A percentile compares a stretch with the other conserved stretches of the same genome.
Evolutionary conservation across 1,284 basidiomycete genomes (phyloP).

Genomic region (Apiotrichum veenhuisii): DNA sequence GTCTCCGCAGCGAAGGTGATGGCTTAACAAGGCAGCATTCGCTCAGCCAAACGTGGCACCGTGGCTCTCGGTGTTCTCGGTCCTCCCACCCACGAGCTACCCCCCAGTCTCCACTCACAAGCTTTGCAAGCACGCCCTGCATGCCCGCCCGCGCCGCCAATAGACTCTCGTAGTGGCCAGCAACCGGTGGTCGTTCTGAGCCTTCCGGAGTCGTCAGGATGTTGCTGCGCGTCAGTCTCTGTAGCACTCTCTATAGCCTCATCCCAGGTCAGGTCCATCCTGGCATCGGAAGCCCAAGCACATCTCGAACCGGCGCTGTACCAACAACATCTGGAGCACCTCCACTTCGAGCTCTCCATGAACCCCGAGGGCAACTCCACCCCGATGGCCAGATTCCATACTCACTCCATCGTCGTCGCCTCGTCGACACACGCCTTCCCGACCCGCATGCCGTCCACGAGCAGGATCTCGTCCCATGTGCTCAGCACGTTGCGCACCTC

Average conservation of each 20-base stretch:
- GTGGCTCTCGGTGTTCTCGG: too few relatives aligned
- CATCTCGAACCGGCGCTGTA: too few relatives aligned
- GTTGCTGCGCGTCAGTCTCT: constrained; percentile 30
- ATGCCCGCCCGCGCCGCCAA: constrained; percentile 20
- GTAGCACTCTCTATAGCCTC: too few relatives aligned
- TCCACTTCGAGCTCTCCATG: too few relatives aligned
- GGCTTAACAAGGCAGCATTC: too few relatives aligned
- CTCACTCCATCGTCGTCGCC: constrained; percentile 40
- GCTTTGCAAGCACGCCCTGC: constrained; percentile 28
- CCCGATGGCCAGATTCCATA: neutral
- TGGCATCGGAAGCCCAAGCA: too few relatives aligned
- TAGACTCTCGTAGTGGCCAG: constrained; percentile 25
- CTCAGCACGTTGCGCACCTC: constrained; percentile 31
- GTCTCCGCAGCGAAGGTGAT: too few relatives aligned
- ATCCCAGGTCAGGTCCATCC: too few relatives aligned
- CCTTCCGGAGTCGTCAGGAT: constrained; percentile 28
- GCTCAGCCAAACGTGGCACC: too few relatives aligned
- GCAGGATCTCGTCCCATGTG: constrained; percentile 44
- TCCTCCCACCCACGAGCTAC: too few relatives aligned
- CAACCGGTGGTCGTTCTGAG: constrained; percentile 33
- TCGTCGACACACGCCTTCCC: constrained; percentile 40
- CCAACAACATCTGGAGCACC: too few relatives aligned
- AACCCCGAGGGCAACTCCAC: too few relatives aligned
- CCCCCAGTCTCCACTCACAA: constrained; percentile 31
- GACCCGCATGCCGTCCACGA: constrained; percentile 38